Evolutionary conservation across 768 basidiomycete species (phyloP).

Genomic region (Kwoniella newhampshirensis): DNA sequence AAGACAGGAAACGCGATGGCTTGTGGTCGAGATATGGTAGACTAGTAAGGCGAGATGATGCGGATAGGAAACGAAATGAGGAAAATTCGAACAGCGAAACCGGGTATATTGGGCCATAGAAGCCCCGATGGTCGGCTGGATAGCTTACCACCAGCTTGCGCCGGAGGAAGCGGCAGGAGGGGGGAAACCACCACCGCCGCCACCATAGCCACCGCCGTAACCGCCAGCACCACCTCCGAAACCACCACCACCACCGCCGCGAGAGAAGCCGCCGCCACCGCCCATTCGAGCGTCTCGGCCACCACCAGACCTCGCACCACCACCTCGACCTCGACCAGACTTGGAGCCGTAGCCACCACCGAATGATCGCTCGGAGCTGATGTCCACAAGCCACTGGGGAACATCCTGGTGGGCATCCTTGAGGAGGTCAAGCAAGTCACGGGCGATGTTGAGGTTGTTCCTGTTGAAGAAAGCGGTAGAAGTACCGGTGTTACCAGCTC

Average conservation of each 20-base stretch:
- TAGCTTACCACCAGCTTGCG: constrained; percentile 47
- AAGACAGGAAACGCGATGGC: background rate
- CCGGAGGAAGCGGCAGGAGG: constrained; percentile 37
- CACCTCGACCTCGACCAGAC: constrained; percentile 48
- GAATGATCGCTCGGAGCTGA: constrained; percentile 67
- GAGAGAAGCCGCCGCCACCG: constrained; percentile 51
- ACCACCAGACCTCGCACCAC: constrained; percentile 59
- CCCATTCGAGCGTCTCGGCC: constrained; percentile 57
- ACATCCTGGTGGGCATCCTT: constrained; percentile 93
- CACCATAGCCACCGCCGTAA: constrained; percentile 31
- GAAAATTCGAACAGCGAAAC: background rate
- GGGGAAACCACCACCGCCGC: constrained; percentile 50
- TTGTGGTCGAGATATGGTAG: background rate
- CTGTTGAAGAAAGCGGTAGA: constrained; percentile 85
- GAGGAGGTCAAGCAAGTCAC: constrained; percentile 87
- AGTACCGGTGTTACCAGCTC: constrained; percentile 95
- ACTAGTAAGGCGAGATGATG: background rate
- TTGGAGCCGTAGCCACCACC: constrained; percentile 63
- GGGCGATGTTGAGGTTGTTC: constrained; percentile 86
- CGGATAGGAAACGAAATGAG: background rate
- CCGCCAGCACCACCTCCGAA: constrained; percentile 52
- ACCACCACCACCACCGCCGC: constrained; percentile 59
- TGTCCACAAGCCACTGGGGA: constrained; percentile 83
- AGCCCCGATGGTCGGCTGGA: background rate
- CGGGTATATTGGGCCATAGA: constrained; percentile 12